Conservation (phyloP, 768 basidiomycete genomes). For the Tulasnella sp. region DNA sequence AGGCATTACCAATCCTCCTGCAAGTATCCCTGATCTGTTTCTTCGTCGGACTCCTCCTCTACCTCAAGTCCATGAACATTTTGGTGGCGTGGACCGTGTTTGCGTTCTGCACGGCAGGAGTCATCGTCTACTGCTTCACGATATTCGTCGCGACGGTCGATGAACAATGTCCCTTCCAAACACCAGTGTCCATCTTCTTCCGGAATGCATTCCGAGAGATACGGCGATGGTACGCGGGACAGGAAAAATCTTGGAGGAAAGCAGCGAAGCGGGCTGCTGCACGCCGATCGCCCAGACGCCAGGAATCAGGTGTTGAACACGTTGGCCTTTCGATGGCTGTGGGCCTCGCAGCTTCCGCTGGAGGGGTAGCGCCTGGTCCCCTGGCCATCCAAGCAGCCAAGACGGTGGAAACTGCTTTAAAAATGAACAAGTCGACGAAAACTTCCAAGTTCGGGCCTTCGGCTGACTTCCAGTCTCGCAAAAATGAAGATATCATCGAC, state of each 20-base stretch:
- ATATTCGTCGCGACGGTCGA: not conserved
- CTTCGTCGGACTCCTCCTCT: not conserved
- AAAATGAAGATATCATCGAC: not conserved
- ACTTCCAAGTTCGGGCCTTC: not conserved
- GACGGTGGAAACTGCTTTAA: not conserved
- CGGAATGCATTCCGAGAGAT: not conserved
- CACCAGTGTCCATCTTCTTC: not conserved
- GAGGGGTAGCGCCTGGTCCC: not conserved
- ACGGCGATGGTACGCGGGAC: not conserved
- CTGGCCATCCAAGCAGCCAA: not conserved
- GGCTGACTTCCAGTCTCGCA: not conserved
- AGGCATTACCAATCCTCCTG: slow-evolving; percentile 8
- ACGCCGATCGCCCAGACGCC: not conserved
- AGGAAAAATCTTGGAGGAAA: not conserved
- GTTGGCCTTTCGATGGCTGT: not conserved
- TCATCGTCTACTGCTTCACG: slow-evolving; percentile 3
- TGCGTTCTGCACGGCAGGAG: not conserved
- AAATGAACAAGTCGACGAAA: not conserved
- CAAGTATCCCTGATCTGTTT: slow-evolving; percentile 11
- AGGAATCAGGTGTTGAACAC: not conserved
- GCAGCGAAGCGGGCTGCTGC: not conserved
- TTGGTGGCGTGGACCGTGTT: not conserved
- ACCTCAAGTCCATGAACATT: slow-evolving; percentile 5
- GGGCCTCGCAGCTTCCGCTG: not conserved
- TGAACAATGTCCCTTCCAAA: slow-evolving; percentile 13